Evolutionary conservation across 495 filamentous ascomycete genomes (phyloP), one percentile per base, ranked within the genome.

Genomic region (Pseudoneurospora amorphoporcata): DNA sequence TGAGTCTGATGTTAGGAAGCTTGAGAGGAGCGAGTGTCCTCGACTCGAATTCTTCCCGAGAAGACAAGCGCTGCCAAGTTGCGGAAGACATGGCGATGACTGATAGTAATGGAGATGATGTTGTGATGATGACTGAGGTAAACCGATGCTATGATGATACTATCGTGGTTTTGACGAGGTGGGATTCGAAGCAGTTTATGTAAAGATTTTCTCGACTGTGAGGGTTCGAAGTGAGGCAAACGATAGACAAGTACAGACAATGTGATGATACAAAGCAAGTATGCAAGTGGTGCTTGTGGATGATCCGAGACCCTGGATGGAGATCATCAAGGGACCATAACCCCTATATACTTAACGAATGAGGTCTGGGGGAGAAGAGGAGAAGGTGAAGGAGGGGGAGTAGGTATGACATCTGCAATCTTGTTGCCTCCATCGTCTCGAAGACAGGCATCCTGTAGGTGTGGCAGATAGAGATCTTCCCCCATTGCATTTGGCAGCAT

Each of bases 231-330:
- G 53, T 2, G 53, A 65, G 53, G 53, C 53, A 65, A 65, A 65
- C 53, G 53, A 65, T 35, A 37, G 53, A 65, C 53, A 65, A 32
- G 53, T 35, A 65, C 53, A 16, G 12, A 61, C 23, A 65, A 4
- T 65, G 53, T 69, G 68, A 69, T 38, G 68, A 69, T 38, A 69
- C 73, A 73, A 76, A 47, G 70, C 68, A 75, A 73, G 43, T 70
- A 69, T 43, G 58, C n/a, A 16, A 42, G 39, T 68, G 37, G 32
- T 65, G n/a, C 2, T 47, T 23, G 35, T 61, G 35, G 70, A 39
- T 14, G 39, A 68, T 65, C 70, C 58, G 45, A 71, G 70, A 71
- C 35, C 70, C 45, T 68, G 45, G 70, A 71, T 65, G 70, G 70
- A 39, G 45, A 71, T 71, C 70, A 58, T 65, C 70, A 47, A 65